Evolutionary conservation across 1,284 basidiomycete species (phyloP), one percentile per base, ranked within the genome.

Genomic region (Leccinum griseonigrum): DNA sequence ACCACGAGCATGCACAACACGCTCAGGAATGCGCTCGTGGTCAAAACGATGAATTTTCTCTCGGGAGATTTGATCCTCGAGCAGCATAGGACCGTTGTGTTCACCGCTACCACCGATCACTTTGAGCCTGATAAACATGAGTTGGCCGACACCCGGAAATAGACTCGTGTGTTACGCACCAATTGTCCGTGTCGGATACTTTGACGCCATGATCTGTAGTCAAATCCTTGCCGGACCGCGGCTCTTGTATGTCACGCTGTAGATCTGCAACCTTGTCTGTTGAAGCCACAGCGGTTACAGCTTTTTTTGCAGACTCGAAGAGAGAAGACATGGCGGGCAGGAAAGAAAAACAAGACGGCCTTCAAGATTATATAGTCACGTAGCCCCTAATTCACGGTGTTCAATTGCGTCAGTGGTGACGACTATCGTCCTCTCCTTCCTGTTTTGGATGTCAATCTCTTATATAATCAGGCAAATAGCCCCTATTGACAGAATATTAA

Each of bases 11-110:
- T 93, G 91, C n/a, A 78, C 83, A 16, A 83, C 83, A 54, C 84
- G 87, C 78, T 90, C 91, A n/a, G 91, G 92, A 60, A 94, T 94
- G 46, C 91, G 87, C 72, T 94, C 92, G 68, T 92, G 91, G 72
- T 92, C 90, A 69, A 93, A 93, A 32, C 87, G 83, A 59, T 85
- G 83, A 36, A 92, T 84, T 75, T 92, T 90, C 76, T 90, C 87
- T 65, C 87, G 81, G 1, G 78, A 83, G 63, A 87, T 79, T 62
- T 88, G 85, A 68, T 90, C 88, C 68, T 90, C 88, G 14, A 90
- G 80, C 2, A 90, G 75, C 56, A 79, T 78, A 3, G 87, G 83
- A 0, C 86, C 88, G 3, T 77, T 70, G 54, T 68, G 64, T 26
- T 73, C 64, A 22, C 79, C 82, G 58, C 81, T 71, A 5, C 78